These are phyloP conservation scores for Hanseniaspora uvarum DNA, from an alignment of 1,139 yeast genomes.

Conservation along the genomic window DNA sequence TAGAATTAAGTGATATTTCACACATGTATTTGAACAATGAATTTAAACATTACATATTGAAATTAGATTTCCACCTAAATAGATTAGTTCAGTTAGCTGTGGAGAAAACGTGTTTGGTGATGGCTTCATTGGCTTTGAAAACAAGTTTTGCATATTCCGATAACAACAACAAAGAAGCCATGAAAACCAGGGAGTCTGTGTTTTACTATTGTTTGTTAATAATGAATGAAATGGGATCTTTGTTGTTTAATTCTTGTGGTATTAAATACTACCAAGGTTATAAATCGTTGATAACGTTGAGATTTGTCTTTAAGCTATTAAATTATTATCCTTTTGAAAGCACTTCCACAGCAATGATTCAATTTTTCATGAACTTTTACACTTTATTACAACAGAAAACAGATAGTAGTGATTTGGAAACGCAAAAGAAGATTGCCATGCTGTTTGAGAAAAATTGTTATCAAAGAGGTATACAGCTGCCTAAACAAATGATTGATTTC, in stretches of 20 bases:
- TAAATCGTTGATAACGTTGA: constrained; percentile 14
- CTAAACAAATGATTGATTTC: background rate
- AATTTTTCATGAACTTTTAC: constrained; percentile 16
- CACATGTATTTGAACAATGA: constrained; percentile 10
- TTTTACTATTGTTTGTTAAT: constrained; percentile 6
- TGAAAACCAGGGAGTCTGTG: background rate
- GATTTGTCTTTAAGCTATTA: constrained; percentile 16
- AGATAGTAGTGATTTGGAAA: background rate
- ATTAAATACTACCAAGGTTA: constrained; percentile 18
- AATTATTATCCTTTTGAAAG: constrained; percentile 17
- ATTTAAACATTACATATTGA: constrained; percentile 6
- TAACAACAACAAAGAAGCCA: background rate
- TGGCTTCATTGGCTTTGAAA: constrained; percentile 14
- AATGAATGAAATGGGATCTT: constrained; percentile 18
- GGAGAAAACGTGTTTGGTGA: constrained; percentile 14
- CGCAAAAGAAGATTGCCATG: background rate
- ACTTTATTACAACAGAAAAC: background rate
- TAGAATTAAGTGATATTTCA: background rate
- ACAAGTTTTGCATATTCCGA: constrained; percentile 2
- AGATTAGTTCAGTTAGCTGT: constrained; percentile 17
- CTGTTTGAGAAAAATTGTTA: constrained; percentile 6
- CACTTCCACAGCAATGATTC: constrained; percentile 17
- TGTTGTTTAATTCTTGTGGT: constrained; percentile 17
- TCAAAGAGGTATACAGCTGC: constrained; percentile 8
- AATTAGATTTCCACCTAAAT: constrained; percentile 16